Evolutionary conservation across 2,329 filamentous ascomycete genomes (phyloP), one percentile per base, ranked within the genome.

Genomic region (Hypoxylon sp.): DNA sequence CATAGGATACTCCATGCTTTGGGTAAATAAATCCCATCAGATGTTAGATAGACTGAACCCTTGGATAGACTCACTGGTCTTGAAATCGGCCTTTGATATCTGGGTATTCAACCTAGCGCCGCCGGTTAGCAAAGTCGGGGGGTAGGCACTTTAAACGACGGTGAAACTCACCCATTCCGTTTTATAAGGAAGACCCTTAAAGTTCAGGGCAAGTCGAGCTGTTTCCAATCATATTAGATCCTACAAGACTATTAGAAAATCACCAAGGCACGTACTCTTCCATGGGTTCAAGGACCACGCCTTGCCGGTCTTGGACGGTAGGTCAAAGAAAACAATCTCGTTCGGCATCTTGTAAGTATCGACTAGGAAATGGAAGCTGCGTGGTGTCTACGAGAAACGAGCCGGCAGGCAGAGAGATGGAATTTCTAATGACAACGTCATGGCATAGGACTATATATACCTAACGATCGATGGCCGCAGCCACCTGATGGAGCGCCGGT

Each of bases 231-330:
- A 32, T 47, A 54, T 70, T 43, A 69, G 64, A 43, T 34, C 30
- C 13, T 46, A 62, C 37, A 15, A n/a, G 30, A 7, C 30, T 24
- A 34, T 26, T 43, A 8, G n/a, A 5, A 41, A 30, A 11, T 8
- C 34, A 37, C n/a, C 6, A 17, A 24, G 28, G 41, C 11, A 74
- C 75, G 70, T 77, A 89, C 88, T 87, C 77, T 90, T 92, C 89
- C 89, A 92, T 0, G 89, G 85, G 73, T 92, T 92, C 47, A 85
- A 77, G 1, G 88, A 89, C 90, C 90, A 92, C 52, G 79, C 72
- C 6, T 76, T 77, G 39, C 78, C 19, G 78, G 76, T 26, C 72
- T 80, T 84, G 75, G 81, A 87, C 2, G 88, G 85, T 2, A 92
- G 75, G 73, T 92, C 89, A 68, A 86, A 90, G 1, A 92, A 74